Base-by-base conservation (phyloP, 2,329 filamentous ascomycete genomes). In the Curvularia lunata region DNA sequence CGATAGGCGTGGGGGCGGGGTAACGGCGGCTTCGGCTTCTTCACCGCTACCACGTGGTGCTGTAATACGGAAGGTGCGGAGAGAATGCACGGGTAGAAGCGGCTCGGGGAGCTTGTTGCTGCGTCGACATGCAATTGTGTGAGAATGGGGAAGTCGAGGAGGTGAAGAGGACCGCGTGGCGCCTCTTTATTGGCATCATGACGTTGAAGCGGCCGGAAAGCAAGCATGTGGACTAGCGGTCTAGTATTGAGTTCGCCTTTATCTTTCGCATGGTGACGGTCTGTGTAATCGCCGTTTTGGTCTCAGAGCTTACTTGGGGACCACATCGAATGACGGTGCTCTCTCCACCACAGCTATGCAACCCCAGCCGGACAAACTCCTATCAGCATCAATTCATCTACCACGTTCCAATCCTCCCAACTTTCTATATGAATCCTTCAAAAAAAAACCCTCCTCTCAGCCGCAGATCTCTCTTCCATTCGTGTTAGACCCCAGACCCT, bases 1-100 rank as follows among this genome's bases (percentile, higher is more conserved):
- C 57, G 59, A 51, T 48, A 30, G 34, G 30, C 38, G 38, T 52
- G 46, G 56, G 53, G 41, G 60, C 50, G 59, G 59, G 56, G 52
- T 59, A 52, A 19, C 40, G 13, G 48, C 48, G 47, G 54, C 43
- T 45, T 49, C 38, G 41, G 48, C 25, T 34, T 43, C 25, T 18
- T 51, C 47, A 16, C 32, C 28, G 40, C 21, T 21, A 49, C n/a
- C 27, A 47, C 37, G 48, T 21, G 42, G 25, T 23, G 21, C 28
- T 21, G 38, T 16, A 10, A 32, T 47, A 19, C 21, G 27, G 48
- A 18, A 53, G 42, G 27, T 25, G 48, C 42, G n/a, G 28, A 32
- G 16, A 25, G n/a, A 28, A 16, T 18, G 8, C 6, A 18, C 54
- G 54, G 48, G 28, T 56, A 56, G 25, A 12, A 21, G 48, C 54